phyloP scores from a whole-genome alignment of 768 basidiomycete genomes.

The Piloderma croceum region DNA sequence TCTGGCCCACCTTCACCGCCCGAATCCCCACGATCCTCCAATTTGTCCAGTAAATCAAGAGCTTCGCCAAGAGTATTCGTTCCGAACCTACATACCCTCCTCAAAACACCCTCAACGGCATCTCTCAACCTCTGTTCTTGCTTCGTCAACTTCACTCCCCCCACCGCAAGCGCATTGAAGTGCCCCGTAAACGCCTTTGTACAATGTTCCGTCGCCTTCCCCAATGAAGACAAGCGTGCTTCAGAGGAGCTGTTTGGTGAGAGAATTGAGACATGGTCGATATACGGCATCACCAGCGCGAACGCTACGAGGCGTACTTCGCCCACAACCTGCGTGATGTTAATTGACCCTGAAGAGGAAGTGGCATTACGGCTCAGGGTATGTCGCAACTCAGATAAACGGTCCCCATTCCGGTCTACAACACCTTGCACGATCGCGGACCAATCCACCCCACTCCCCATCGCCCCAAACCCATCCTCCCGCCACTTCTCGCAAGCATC shows the following conservation, averaged over 20 bases:
- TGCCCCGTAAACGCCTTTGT: neutral
- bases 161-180: no score
- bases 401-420: conserved; percentile 19
- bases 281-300: neutral
- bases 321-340: neutral
- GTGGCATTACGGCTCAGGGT: conserved; percentile 6
- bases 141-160: neutral
- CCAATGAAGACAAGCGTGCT: neutral
- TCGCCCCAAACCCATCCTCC: conserved; percentile 2
- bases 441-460: conserved; percentile 25
- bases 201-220: neutral
- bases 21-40: no score
- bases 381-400: conserved; percentile 17
- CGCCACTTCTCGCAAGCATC: conserved; percentile 4
- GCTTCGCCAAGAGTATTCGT: neutral
- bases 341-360: neutral
- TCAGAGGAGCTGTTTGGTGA: no score
- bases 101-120: neutral
- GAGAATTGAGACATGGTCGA: neutral
- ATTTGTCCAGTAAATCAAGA: neutral
- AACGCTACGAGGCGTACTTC: neutral
- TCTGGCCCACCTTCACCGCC: neutral
- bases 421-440: conserved; percentile 18
- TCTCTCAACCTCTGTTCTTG: neutral
- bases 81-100: neutral